Conservation (phyloP, 305 asterid genomes). For the Fraxinus sp. region DNA sequence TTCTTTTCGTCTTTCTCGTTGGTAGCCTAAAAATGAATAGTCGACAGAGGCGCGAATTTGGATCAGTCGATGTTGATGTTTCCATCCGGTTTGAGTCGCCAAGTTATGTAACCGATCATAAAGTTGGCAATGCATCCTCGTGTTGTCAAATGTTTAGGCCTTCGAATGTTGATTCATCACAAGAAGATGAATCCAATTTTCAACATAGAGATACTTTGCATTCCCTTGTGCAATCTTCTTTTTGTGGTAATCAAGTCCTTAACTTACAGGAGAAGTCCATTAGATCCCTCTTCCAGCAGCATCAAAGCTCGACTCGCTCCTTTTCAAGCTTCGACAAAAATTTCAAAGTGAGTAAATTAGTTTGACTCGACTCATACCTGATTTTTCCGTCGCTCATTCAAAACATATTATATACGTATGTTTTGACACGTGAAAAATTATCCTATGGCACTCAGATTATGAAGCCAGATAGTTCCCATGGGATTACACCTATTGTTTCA, state of each 20-base stretch:
- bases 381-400: not conserved
- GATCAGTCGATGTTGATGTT: not conserved
- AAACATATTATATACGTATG: not conserved
- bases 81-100: not conserved
- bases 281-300: not conserved
- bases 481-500: slow-evolving; percentile 3
- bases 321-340: slow-evolving; percentile 15
- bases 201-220: slow-evolving; percentile 34
- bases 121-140: not conserved
- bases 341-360: slow-evolving; percentile 16
- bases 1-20: not conserved
- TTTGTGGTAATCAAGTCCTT: slow-evolving; percentile 16
- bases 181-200: slow-evolving; percentile 4
- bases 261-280: not conserved
- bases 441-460: slow-evolving; percentile 18
- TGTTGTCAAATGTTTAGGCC: not conserved
- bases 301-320: slow-evolving; percentile 1
- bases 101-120: not conserved
- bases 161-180: not conserved
- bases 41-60: not conserved
- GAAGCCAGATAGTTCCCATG: slow-evolving; percentile 1
- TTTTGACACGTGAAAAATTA: slow-evolving; percentile 20
- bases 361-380: not conserved
- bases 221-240: slow-evolving; percentile 41
- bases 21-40: slow-evolving; percentile 22